phyloP scores from a whole-genome alignment of 495 filamentous ascomycete species.

The Neurospora sp. region DNA sequence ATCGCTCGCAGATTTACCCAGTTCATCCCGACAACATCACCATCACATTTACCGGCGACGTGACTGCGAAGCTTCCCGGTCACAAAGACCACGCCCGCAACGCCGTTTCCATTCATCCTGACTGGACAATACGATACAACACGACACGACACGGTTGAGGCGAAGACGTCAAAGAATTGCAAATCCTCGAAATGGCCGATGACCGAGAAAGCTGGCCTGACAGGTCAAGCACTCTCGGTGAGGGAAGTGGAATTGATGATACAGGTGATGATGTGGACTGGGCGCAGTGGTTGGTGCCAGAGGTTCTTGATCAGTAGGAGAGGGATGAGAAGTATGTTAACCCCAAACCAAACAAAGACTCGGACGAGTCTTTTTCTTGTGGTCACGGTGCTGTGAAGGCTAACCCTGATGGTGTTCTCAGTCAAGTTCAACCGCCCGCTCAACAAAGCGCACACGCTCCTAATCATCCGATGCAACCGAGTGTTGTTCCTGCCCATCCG shows the following conservation, averaged over 20 bases:
- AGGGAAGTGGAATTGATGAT: not conserved
- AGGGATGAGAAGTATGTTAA: not conserved
- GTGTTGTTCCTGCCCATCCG: not conserved
- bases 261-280: not conserved
- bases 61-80: not conserved
- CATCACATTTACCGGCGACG: not conserved
- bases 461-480: not conserved
- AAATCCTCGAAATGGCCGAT: not conserved
- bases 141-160: not conserved
- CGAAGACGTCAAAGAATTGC: not conserved
- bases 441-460: not conserved
- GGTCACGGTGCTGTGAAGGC: not conserved
- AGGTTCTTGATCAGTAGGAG: not conserved
- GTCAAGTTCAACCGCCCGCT: not conserved
- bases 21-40: not conserved
- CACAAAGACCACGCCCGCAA: not conserved
- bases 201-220: not conserved
- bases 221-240: not conserved
- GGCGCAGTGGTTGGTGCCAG: not conserved
- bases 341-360: not conserved
- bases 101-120: not conserved
- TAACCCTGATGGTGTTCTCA: not conserved
- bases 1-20: not conserved
- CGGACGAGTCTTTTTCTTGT: not conserved
- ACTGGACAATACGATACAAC: not conserved